Conservation (phyloP, 2,329 filamentous ascomycete species). For the Colletotrichum salicis region DNA sequence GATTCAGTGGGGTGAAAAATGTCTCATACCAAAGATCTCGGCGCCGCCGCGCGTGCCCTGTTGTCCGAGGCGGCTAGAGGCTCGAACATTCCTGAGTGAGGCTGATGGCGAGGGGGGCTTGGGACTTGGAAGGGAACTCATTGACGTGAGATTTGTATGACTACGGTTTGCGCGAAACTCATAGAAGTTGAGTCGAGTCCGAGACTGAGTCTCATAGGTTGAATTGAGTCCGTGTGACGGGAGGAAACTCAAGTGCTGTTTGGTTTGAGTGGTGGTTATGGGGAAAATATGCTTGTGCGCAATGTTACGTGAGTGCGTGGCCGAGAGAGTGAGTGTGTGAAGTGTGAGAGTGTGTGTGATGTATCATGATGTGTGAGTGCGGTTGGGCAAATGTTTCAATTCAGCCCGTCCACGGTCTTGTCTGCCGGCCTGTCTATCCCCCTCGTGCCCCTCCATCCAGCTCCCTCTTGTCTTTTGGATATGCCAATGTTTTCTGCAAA, state of each 20-base stretch:
- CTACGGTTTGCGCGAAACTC: not conserved
- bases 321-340: not conserved
- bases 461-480: not conserved
- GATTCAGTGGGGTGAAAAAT: not conserved
- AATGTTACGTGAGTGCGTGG: not conserved
- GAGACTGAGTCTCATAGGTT: not conserved
- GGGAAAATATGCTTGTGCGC: constrained; percentile 10
- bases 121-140: not conserved
- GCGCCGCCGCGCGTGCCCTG: not conserved
- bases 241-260: not conserved
- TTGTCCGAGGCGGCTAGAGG: not conserved
- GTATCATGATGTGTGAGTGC: constrained; percentile 4
- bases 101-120: not conserved
- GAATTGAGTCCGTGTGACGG: constrained; percentile 1
- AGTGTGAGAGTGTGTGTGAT: constrained; percentile 10
- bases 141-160: no score
- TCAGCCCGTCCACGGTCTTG: constrained; percentile 5
- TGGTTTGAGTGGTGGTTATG: not conserved
- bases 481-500: constrained; percentile 1
- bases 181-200: not conserved
- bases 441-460: not conserved
- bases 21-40: not conserved
- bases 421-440: not conserved
- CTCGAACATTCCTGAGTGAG: not conserved
- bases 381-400: constrained; percentile 34